A percentile compares a stretch with the other conserved stretches of the same genome.
phyloP scores from a whole-genome alignment of 192 early-diverging fungal species.

The Allomyces macrogynus region DNA sequence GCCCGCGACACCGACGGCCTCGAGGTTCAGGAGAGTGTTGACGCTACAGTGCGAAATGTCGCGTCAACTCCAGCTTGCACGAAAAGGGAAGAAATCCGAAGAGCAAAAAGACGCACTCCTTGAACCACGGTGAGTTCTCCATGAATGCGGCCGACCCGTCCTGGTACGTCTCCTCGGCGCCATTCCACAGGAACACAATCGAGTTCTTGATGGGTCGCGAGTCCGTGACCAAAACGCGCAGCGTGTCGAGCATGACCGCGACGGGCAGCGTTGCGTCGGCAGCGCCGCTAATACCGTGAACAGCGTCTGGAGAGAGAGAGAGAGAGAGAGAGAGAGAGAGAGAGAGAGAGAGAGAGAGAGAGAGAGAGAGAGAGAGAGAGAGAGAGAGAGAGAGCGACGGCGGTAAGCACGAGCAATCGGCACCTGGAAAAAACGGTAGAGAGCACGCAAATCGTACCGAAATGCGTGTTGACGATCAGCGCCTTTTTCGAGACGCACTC shows the following conservation, averaged over 20 bases:
- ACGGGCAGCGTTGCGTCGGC: not conserved
- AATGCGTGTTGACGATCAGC: not conserved
- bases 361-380: too few species aligned
- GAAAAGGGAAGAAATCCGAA: too few species aligned
- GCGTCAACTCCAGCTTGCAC: constrained; percentile 23
- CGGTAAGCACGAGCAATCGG: too few species aligned
- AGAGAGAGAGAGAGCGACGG: too few species aligned
- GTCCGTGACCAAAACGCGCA: not conserved
- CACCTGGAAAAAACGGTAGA: too few species aligned
- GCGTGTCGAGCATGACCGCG: not conserved
- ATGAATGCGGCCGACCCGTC: constrained; percentile 59
- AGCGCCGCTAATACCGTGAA: not conserved
- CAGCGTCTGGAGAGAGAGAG: too few species aligned
- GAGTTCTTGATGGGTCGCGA: not conserved
- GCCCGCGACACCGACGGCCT: constrained; percentile 45
- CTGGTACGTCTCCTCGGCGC: constrained; percentile 54
- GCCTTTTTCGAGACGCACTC: not conserved
- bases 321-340: too few species aligned
- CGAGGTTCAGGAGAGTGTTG: constrained; percentile 50
- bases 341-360: too few species aligned
- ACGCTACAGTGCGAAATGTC: constrained; percentile 15
- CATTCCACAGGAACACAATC: constrained; percentile 31
- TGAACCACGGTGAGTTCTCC: constrained; percentile 9
- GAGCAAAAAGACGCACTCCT: too few species aligned
- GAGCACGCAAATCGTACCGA: not conserved